Conservation (phyloP, 495 filamentous ascomycete genomes). For the Talaromyces proteolyticus region DNA sequence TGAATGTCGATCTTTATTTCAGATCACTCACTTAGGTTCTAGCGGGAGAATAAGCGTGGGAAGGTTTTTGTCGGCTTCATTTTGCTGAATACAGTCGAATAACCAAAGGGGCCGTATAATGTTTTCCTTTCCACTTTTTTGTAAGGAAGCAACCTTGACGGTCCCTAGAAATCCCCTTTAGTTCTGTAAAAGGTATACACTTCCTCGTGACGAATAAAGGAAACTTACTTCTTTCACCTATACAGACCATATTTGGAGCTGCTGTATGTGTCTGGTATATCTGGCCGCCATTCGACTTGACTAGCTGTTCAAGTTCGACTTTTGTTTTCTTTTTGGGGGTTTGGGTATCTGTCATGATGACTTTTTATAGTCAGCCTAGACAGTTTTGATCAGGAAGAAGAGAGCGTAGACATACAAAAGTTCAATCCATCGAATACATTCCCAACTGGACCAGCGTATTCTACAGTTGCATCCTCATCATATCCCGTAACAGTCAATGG, state of each 20-base stretch:
- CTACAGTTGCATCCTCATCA: conserved; percentile 38
- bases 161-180: conserved; percentile 51
- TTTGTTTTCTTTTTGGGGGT: conserved; percentile 65
- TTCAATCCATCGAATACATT: conserved; percentile 67
- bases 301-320: conserved; percentile 71
- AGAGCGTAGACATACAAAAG: conserved; percentile 55
- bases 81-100: conserved; percentile 69
- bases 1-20: not conserved
- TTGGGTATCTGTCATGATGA: conserved; percentile 56
- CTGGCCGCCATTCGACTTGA: conserved; percentile 84
- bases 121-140: conserved; percentile 59
- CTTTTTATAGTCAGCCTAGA: conserved; percentile 22
- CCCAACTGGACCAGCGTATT: conserved; percentile 51
- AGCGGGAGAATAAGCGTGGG: conserved; percentile 57
- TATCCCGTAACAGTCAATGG: conserved; percentile 66
- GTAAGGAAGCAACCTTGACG: conserved; percentile 79
- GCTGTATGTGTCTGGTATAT: conserved; percentile 69
- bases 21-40: conserved; percentile 58
- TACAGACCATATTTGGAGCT: conserved; percentile 53
- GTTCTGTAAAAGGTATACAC: not conserved
- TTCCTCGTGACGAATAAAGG: not conserved
- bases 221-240: conserved; percentile 68
- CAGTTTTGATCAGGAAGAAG: not conserved
- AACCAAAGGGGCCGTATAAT: conserved; percentile 82
- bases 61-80: conserved; percentile 52